A percentile compares a stretch with the other conserved stretches of the same genome.
phyloP scores from a whole-genome alignment of 306 rosid genomes.

The Cicer bijugum region DNA sequence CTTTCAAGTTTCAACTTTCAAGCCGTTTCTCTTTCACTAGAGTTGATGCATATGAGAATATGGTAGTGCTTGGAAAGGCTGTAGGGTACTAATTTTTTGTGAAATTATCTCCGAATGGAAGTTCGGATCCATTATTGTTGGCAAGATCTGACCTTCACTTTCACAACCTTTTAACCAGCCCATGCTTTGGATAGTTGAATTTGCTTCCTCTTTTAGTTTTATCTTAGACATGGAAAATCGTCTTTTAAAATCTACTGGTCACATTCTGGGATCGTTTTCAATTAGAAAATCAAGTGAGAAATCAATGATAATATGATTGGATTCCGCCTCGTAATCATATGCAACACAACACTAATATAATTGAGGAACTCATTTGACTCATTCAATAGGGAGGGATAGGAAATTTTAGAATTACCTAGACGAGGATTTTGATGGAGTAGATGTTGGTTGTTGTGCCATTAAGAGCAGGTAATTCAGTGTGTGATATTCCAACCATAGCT shows the following conservation, averaged over 20 bases:
- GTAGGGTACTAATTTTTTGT: conserved; percentile 46
- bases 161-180: conserved; percentile 58
- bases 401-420: conserved; percentile 60
- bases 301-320: conserved; percentile 69
- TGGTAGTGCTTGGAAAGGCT: conserved; percentile 50
- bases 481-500: conserved; percentile 69
- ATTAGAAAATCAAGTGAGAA: conserved; percentile 53
- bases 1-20: conserved; percentile 46
- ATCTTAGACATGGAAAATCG: conserved; percentile 59
- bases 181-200: conserved; percentile 55
- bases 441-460: conserved; percentile 75
- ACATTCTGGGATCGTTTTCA: conserved; percentile 60
- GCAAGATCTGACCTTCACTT: conserved; percentile 83
- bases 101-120: conserved; percentile 52
- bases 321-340: too few relatives aligned
- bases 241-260: conserved; percentile 46
- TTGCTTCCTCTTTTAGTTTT: conserved; percentile 46
- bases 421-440: conserved; percentile 80
- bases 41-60: conserved; percentile 61
- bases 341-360: too few relatives aligned
- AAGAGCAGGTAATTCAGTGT: conserved; percentile 75
- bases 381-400: conserved; percentile 54
- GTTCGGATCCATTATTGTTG: conserved; percentile 69
- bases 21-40: conserved; percentile 53
- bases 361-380: too few relatives aligned